phyloP scores from a whole-genome alignment of 2,329 filamentous ascomycete species.

The Xylaria sp. region DNA sequence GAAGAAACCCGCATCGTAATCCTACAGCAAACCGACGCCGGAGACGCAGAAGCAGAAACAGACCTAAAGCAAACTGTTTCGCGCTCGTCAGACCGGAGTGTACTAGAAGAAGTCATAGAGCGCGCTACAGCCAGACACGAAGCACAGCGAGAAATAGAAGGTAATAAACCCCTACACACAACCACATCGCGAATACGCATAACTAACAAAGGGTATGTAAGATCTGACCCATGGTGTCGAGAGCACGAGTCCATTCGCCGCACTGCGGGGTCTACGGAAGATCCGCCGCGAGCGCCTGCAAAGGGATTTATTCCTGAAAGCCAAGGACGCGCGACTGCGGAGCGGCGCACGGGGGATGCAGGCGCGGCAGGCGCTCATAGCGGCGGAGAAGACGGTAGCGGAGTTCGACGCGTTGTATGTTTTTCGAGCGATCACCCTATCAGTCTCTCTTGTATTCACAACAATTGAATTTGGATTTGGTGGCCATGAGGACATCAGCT shows the following conservation, averaged over 20 bases:
- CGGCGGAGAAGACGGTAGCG: conserved; percentile 73
- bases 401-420: conserved; percentile 65
- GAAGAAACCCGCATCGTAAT: conserved; percentile 73
- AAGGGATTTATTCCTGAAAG: conserved; percentile 72
- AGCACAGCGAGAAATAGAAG: conserved; percentile 69
- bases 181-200: neutral
- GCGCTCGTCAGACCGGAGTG: conserved; percentile 49
- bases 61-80: conserved; percentile 38
- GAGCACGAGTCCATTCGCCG: conserved; percentile 64
- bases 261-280: conserved; percentile 69
- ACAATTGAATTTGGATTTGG: neutral
- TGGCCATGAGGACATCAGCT: neutral
- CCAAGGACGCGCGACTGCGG: conserved; percentile 78
- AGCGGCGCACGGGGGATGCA: conserved; percentile 80
- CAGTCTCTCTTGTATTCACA: neutral
- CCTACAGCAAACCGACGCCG: conserved; percentile 72
- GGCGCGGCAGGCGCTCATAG: conserved; percentile 78
- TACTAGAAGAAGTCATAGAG: conserved; percentile 76
- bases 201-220: conserved; percentile 38
- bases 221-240: conserved; percentile 72
- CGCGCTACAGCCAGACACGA: conserved; percentile 66
- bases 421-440: neutral
- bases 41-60: conserved; percentile 47
- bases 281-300: conserved; percentile 72
- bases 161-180: conserved; percentile 53